A percentile compares a stretch with the other conserved stretches of the same genome.
Evolutionary conservation across 2,329 filamentous ascomycete genomes (phyloP).

Genomic region (Colletotrichum liriopes): DNA sequence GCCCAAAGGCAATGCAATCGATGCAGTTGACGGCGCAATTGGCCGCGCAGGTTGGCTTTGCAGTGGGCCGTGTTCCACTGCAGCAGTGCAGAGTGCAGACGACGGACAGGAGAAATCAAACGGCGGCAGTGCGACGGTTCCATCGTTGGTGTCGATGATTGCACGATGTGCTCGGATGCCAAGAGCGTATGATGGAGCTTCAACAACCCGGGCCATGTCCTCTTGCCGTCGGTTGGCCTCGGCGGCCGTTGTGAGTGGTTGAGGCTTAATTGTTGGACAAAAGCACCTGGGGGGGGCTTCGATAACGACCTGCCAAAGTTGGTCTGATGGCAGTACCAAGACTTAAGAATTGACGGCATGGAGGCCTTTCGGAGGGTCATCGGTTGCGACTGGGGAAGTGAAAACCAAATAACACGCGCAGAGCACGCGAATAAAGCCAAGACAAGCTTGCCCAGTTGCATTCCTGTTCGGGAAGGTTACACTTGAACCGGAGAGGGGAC

Average conservation of each 20-base stretch:
- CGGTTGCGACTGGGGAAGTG: neutral
- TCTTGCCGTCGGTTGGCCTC: conserved; percentile 1
- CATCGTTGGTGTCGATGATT: neutral
- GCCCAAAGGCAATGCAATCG: neutral
- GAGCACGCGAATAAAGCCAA: conserved; percentile 28
- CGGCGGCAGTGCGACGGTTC: neutral
- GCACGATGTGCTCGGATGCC: conserved; percentile 5
- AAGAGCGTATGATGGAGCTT: conserved; percentile 3
- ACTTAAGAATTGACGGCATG: conserved; percentile 1
- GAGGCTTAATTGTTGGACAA: neutral
- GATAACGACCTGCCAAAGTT: conserved; percentile 36
- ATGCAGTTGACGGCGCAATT: neutral
- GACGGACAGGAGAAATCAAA: neutral
- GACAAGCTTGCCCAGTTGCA: conserved; percentile 20
- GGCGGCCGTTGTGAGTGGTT: conserved; percentile 24
- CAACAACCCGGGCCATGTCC: neutral
- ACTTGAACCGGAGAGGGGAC: conserved; percentile 19
- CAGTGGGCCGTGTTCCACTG: conserved; percentile 13
- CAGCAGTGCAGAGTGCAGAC: neutral
- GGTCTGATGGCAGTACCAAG: conserved; percentile 30
- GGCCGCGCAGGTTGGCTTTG: neutral
- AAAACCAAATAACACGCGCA: neutral
- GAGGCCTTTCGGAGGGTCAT: neutral
- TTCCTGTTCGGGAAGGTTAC: conserved; percentile 41
- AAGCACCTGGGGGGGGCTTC: neutral